These are phyloP conservation scores for Forsythia suspensa DNA, from an alignment of 257 asterid genomes.

Conservation along the genomic window DNA sequence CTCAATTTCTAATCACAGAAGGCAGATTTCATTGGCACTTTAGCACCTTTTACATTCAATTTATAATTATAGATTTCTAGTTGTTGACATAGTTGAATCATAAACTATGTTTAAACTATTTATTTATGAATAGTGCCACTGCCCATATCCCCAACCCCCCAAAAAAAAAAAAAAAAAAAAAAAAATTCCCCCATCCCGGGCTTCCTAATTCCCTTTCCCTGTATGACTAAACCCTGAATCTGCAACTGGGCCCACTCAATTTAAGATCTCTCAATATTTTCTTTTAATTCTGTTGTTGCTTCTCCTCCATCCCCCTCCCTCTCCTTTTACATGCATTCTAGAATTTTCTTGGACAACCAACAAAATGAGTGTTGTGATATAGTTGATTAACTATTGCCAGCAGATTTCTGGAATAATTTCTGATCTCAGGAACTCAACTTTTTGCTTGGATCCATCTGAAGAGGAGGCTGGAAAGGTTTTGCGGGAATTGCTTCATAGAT, in stretches of 20 bases:
- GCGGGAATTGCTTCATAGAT: slow-evolving; percentile 56
- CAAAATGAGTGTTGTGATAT: slow-evolving; percentile 7
- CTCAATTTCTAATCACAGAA: background rate
- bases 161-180: too few species aligned
- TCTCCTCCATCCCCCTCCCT: background rate
- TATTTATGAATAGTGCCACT: background rate
- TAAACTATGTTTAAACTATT: background rate
- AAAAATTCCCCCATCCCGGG: background rate
- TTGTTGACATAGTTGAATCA: background rate
- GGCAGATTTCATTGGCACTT: background rate
- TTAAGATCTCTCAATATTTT: background rate
- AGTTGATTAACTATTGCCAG: slow-evolving; percentile 23
- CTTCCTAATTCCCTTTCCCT: background rate
- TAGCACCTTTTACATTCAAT: background rate
- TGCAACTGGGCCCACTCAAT: background rate
- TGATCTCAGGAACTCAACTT: slow-evolving; percentile 54
- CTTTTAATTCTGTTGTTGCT: background rate
- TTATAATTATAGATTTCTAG: background rate
- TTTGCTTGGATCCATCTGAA: slow-evolving; percentile 75
- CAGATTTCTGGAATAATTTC: slow-evolving; percentile 72
- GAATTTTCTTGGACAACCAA: background rate
- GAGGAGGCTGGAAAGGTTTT: slow-evolving; percentile 73
- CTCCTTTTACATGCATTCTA: background rate
- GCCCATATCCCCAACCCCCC: too few species aligned
- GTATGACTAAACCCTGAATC: too few species aligned